Percentiles rank a stretch among this genome's conserved stretches.
Conservation (phyloP, 2,329 filamentous ascomycete genomes). For the Dryadomyces quercivorus region DNA sequence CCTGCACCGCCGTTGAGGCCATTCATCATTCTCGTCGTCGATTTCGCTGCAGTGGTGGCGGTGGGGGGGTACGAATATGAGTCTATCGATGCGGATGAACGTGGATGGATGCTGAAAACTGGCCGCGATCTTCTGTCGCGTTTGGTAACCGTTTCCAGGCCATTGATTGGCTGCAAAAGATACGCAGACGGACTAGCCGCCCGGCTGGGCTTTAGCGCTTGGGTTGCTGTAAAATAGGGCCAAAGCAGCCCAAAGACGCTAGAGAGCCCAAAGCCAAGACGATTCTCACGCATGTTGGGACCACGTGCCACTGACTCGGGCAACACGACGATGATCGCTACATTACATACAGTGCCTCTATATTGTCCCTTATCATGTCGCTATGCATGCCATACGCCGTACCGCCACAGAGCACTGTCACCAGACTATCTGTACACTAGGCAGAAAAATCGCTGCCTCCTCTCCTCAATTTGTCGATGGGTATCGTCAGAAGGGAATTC, state of each 20-base stretch:
- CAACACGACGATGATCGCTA: neutral
- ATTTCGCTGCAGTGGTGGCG: neutral
- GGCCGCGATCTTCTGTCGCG: neutral
- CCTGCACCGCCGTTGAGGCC: constrained; percentile 6
- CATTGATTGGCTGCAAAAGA: neutral
- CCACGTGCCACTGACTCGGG: neutral
- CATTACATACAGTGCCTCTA: too few species aligned
- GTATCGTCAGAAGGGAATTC: neutral
- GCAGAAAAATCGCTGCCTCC: neutral
- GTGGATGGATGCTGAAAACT: neutral
- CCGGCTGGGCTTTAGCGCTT: neutral
- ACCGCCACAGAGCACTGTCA: too few species aligned
- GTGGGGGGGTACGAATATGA: too few species aligned
- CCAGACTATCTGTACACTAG: neutral
- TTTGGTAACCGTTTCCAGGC: neutral
- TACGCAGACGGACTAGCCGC: neutral
- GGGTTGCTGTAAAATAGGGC: neutral
- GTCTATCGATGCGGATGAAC: too few species aligned
- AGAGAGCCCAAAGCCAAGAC: neutral
- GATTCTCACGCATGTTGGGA: too few species aligned
- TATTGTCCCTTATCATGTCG: too few species aligned
- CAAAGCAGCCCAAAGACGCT: neutral
- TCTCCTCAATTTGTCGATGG: neutral
- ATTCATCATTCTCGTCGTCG: constrained; percentile 4
- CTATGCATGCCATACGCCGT: neutral